Evolutionary conservation across 148 eudicot species (phyloP).

Genomic region (Polygonum maritimum): DNA sequence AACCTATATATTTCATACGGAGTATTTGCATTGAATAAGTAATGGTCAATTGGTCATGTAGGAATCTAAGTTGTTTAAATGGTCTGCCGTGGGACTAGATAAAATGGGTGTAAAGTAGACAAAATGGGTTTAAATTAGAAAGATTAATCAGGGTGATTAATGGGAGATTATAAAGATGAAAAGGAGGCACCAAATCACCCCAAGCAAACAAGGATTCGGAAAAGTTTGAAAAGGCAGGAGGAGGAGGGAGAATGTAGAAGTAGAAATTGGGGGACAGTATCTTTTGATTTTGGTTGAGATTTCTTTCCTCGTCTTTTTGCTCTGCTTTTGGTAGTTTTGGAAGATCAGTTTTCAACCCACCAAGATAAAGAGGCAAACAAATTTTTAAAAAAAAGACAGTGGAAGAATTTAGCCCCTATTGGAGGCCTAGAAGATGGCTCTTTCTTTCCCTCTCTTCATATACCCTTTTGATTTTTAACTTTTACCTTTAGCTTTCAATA

Average conservation of each 20-base stretch:
- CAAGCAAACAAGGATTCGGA: not conserved
- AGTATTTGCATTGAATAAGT: not conserved
- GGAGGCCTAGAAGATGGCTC: not conserved
- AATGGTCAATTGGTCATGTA: not conserved
- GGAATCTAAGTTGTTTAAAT: not conserved
- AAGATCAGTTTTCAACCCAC: conserved; percentile 2
- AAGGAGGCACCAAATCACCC: not conserved
- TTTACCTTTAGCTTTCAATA: not conserved
- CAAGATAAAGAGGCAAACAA: not conserved
- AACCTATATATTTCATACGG: too few relatives aligned
- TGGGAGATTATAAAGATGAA: not conserved
- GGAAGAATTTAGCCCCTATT: not conserved
- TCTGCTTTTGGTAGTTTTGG: not conserved
- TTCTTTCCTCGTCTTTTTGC: conserved; percentile 3
- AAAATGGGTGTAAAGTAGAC: not conserved
- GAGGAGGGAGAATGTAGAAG: not conserved
- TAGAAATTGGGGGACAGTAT: conserved; percentile 4
- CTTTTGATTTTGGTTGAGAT: conserved; percentile 1
- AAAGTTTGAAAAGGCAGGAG: not conserved
- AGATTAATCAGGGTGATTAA: not conserved
- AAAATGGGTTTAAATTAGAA: not conserved
- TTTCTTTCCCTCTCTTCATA: not conserved
- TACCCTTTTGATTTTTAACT: not conserved
- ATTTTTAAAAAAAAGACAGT: not conserved
- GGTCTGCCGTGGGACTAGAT: not conserved